Base-by-base conservation (phyloP, 164 flowering plant genomes). In the Liriodendron chinense region DNA sequence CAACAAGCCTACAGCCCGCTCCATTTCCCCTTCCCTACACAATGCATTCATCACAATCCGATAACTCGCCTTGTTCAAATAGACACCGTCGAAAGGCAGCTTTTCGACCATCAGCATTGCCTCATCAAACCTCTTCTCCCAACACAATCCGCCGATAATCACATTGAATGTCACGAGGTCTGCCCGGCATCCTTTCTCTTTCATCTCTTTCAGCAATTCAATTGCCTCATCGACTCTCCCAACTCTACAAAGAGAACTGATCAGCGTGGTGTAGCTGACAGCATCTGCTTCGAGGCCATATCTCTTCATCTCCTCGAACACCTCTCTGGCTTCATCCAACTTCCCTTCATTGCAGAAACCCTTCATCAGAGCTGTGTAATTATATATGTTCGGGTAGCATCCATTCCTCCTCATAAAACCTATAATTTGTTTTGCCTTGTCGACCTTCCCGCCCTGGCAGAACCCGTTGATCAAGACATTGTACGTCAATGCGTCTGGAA, bases 391-490 rank as follows among this genome's bases (percentile, higher is more conserved):
- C 13, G 97, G 98, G 6, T 16, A 56, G 80, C 94, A 91, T 28
- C 93, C 95, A 78, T 91, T 92, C 64, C 83, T 89, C 82, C 77
- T 88, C 97, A 94, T 92, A 71, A 92, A 94, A 22, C 87, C 90
- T 70, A 96, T 59, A 65, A 94, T 89, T 78, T 84, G 88, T 78
- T 50, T 78, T 0, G 99, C 98, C 70, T 84, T 82, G 69, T 91
- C 93, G 48, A 85, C 88, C 78, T 90, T 92, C 70, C 96, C 97
- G 9, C 59, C 84, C 47, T 78, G 85, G 77, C 94, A 96, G 76
- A 96, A 96, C 12, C 97, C 98, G 78, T 83, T 82, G 25, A 96
- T 92, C 81, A 94, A 75, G 68, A 85, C 79, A 81, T 91, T 91
- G 72, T 91, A 94, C 34, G 97, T 91, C 23, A 92, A 72, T 1